Base-by-base conservation (phyloP, 768 basidiomycete genomes). In the Phaffia australis region DNA sequence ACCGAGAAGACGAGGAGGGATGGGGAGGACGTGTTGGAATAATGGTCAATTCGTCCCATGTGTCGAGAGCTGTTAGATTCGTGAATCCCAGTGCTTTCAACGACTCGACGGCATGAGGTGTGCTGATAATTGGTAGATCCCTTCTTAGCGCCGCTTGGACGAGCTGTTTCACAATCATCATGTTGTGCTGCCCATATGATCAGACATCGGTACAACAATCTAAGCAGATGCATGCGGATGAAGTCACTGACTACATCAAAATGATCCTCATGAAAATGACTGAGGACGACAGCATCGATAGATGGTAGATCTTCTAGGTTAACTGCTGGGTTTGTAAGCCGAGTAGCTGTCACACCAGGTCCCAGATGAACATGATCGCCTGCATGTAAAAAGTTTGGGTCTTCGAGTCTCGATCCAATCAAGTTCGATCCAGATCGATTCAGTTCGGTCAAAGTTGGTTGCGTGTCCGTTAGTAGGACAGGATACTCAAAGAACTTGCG, bases 71-170 rank as follows among this genome's bases (percentile, higher is more conserved):
- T 23, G 47, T 56, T 1, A 70, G 64, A 18, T 55, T 49, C 7
- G 55, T 47, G 60, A 71, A 71, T 25, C 65, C 69, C 2, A 60
- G 60, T 23, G 69, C 47, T 6, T 21, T 42, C 18, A 73, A 67
- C 30, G 69, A 65, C 30, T 72, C 67, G 30, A 69, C 61, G 1
- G 75, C 76, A 49, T 76, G 74, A 1, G 71, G 67, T 14, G 72
- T 78, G 11, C 75, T 74, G 57, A 77, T 71, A 70, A 78, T 76
- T 1, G 75, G 76, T 1, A 77, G 65, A 66, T 74, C 73, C 32
- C 71, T 74, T 27, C 76, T 71, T 27, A 78, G 72, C 51, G 70
- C 70, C 50, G 74, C 70, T 59, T 76, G 74, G 25, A 78, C 77
- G 2, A 73, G 68, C 56, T 74, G 71, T 61, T 5, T 11, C 6